Base-by-base conservation (phyloP, 192 early-diverging fungal species). In the Podochytrium sp. region DNA sequence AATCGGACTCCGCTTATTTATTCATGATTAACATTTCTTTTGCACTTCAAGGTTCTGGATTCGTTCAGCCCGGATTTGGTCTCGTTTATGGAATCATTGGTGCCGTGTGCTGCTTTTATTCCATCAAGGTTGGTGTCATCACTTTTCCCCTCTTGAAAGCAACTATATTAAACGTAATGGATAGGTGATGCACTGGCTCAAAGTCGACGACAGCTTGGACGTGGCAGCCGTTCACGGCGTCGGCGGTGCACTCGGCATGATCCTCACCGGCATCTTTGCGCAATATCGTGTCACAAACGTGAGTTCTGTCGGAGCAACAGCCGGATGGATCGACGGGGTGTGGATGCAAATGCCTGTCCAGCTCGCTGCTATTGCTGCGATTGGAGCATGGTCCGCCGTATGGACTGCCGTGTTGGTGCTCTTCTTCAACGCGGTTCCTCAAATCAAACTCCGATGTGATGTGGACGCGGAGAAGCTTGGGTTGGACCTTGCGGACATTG, bases 201-300 rank as follows among this genome's bases (percentile, higher is more conserved):
- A 87, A 27, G 91, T 90, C 65, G 93, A 93, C 74, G 92, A 93
- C 71, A 88, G 67, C 3, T 52, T 66, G 29, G 62, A 52, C 34
- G 65, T 58, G 2, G 29, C 57, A 23, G 52, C 52, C 25, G 52
- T 55, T 7, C 52, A 55, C 25, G 52, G 52, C 7, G 52, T 55
- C 30, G 52, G 52, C 20, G 52, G 52, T 0, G 52, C 52, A 23
- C 25, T 55, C 5, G 52, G 52, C 30, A 55, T 90, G 67, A 78
- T 98, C 27, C 80, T 96, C 32, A 96, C 95, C 2, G 96, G 95
- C 69, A 63, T 98, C 30, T 98, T 98, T 85, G 95, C 96, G 20
- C 84, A 94, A 73, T 81, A 86, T 40, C 84, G 79, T 63, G 84
- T 96, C 79, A 91, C 91, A 1, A 79, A 42, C 23, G 79, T 96